Conservation (phyloP, 176 grass and related monocot genomes). For the Typha latifolia region DNA sequence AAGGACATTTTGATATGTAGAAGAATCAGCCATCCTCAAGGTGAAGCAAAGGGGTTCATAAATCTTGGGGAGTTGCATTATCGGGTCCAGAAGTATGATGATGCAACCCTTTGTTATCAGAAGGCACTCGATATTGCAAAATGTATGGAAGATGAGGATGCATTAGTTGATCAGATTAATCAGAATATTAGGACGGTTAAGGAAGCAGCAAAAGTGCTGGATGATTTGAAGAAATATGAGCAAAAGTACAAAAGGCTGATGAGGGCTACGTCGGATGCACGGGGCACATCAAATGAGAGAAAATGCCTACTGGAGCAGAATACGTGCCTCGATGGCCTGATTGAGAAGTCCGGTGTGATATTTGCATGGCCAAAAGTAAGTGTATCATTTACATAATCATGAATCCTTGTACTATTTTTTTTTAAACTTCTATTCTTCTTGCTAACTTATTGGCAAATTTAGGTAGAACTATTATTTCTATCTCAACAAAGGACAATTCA, state of each 20-base stretch:
- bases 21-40: conserved; percentile 64
- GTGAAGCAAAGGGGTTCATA: conserved; percentile 89
- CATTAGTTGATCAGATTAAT: conserved; percentile 51
- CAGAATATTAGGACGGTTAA: conserved; percentile 65
- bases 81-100: conserved; percentile 46
- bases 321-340: conserved; percentile 57
- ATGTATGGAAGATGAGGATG: conserved; percentile 70
- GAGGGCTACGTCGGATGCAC: conserved; percentile 42
- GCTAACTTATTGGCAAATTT: neutral
- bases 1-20: conserved; percentile 81
- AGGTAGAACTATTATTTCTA: neutral
- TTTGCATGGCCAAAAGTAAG: conserved; percentile 83
- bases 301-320: conserved; percentile 64
- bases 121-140: conserved; percentile 47
- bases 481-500: neutral
- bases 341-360: conserved; percentile 51
- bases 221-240: conserved; percentile 61
- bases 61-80: conserved; percentile 68
- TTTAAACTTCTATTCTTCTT: neutral
- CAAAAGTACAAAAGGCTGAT: conserved; percentile 76
- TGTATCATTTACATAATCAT: conserved; percentile 7
- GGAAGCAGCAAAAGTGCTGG: conserved; percentile 50
- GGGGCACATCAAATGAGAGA: conserved; percentile 63
- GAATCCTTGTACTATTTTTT: neutral
- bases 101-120: conserved; percentile 67